Conservation (phyloP, 257 asterid species). For the Rauvolfia tetraphylla region DNA sequence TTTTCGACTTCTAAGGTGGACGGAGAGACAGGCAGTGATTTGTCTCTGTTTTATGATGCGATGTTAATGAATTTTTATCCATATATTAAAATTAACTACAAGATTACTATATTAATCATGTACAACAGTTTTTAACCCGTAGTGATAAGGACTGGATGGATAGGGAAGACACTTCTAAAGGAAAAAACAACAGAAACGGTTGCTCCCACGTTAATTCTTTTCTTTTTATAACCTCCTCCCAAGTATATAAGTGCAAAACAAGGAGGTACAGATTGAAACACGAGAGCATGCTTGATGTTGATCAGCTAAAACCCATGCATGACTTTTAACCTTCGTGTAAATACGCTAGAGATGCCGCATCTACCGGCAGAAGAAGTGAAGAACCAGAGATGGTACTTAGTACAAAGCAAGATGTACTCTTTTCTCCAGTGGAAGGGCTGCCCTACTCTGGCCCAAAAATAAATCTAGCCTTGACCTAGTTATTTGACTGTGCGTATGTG, state of each 20-base stretch:
- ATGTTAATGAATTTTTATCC: too few relatives aligned
- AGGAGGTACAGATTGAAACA: slow-evolving; percentile 19
- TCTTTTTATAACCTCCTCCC: slow-evolving; percentile 20
- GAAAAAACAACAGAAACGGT: neutral
- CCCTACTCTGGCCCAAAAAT: neutral
- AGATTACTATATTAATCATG: too few relatives aligned
- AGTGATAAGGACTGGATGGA: too few relatives aligned
- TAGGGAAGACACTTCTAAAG: neutral
- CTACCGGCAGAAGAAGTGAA: neutral
- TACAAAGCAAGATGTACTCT: neutral
- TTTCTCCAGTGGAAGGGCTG: slow-evolving; percentile 8
- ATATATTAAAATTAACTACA: too few relatives aligned
- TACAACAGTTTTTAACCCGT: too few relatives aligned
- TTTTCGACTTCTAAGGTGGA: neutral
- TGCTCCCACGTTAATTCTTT: neutral
- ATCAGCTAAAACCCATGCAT: slow-evolving; percentile 22
- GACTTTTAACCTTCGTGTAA: slow-evolving; percentile 23
- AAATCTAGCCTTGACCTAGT: slow-evolving; percentile 6
- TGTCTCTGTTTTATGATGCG: too few relatives aligned
- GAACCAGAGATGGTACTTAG: neutral
- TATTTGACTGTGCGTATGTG: neutral
- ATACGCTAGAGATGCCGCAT: neutral
- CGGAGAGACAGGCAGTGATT: neutral
- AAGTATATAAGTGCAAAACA: slow-evolving; percentile 4
- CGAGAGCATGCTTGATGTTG: slow-evolving; percentile 26